Evolutionary conservation across 306 rosid genomes (phyloP), one percentile per base, ranked within the genome.

Genomic region (Psophocarpus tetragonolobus): DNA sequence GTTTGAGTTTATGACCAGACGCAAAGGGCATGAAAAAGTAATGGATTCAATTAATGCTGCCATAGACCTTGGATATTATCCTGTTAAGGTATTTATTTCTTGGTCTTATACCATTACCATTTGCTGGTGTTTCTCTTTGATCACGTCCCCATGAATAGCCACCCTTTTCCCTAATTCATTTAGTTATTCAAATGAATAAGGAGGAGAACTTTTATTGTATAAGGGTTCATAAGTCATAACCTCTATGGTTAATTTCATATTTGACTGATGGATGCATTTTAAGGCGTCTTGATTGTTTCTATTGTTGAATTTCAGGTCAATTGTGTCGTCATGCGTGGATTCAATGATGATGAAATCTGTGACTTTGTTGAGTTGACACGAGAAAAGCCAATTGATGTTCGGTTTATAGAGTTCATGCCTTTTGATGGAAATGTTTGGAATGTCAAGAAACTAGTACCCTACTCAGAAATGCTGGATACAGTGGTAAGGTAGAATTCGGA

Each of bases 361-460:
- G 82, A 94, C 85, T 94, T 94, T 73, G 90, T 94, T 74, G 93
- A 92, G 80, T 74, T 94, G 83, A 94, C 98, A 6, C 88, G 87
- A 39, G 95, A 85, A 42, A 94, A 87, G 71, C 93, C 97, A 39
- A 87, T 94, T 54, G 91, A 92, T 77, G 4, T 94, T 42, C 91
- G 97, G n/a, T 94, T 94, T 86, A 94, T 94, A 71, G 98, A 94
- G 85, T 94, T 94, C 89, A 92, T 94, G 98, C 98, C 98, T 62
- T 94, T 94, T 81, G 98, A 94, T 85, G 97, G 98, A 80, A 94
- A 94, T 86, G 97, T 94, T 77, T 94, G 98, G 98, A 92, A 94
- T 72, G 97, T 94, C 79, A 94, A 94, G 87, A 94, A 92, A 82
- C 95, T 94, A 23, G 97, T 94, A 51, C 90, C 97, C 35, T 94